Conservation (phyloP, 441 rosid genomes). For the Rhodomyrtus psidioides region DNA sequence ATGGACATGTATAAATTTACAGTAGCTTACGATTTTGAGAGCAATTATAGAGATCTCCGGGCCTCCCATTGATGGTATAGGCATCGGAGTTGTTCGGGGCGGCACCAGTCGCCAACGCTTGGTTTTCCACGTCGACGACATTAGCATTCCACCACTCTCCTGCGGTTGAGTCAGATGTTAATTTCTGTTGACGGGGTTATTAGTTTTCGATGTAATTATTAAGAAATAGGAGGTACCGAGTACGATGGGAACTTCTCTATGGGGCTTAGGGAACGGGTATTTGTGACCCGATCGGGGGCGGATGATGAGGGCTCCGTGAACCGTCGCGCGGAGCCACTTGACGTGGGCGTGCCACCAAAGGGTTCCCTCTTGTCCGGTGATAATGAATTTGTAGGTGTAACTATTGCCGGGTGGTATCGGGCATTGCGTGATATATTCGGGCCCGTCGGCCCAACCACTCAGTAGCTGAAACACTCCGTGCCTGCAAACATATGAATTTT, state of each 20-base stretch:
- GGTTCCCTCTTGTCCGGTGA: not conserved
- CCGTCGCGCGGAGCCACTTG: slow-evolving; percentile 2
- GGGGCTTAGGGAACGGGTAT: slow-evolving; percentile 73
- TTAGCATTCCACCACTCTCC: slow-evolving; percentile 96
- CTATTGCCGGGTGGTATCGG: not conserved
- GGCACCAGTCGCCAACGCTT: slow-evolving; percentile 42
- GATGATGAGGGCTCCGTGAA: slow-evolving; percentile 56
- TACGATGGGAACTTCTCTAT: slow-evolving; percentile 59
- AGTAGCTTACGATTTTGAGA: slow-evolving; percentile 46
- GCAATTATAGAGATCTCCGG: slow-evolving; percentile 83
- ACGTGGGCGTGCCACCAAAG: not conserved
- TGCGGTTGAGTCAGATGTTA: not conserved
- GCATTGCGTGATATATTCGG: not conserved
- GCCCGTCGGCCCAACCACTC: not conserved
- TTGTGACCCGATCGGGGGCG: slow-evolving; percentile 45
- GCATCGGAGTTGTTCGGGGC: slow-evolving; percentile 64
- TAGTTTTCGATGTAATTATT: not conserved
- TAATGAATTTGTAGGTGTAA: not conserved
- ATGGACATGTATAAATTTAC: not conserved
- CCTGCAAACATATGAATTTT: not conserved
- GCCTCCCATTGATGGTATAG: slow-evolving; percentile 73
- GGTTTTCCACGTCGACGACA: slow-evolving; percentile 39
- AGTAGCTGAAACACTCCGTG: not conserved
- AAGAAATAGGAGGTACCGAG: slow-evolving; percentile 23
- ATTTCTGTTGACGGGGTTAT: not conserved